Evolutionary conservation across 2,329 filamentous ascomycete species (phyloP).

Genomic region (Metarhizium album): DNA sequence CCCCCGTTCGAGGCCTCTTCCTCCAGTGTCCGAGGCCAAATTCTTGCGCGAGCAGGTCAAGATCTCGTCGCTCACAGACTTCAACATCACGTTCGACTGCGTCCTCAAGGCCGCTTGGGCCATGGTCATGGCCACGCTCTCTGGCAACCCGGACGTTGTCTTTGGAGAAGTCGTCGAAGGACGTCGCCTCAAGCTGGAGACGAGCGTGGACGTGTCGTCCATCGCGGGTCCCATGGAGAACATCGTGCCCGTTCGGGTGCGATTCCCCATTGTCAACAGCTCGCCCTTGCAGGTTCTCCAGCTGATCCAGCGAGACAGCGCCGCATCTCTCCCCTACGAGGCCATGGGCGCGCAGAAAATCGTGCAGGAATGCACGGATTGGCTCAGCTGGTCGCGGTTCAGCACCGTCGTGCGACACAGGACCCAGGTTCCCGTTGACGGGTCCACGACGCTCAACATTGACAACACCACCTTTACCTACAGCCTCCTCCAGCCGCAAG

Average conservation of each 20-base stretch:
- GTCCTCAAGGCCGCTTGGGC: conserved; percentile 50
- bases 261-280: conserved; percentile 30
- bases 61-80: conserved; percentile 28
- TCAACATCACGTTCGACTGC: conserved; percentile 38
- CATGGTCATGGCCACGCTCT: conserved; percentile 39
- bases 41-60: conserved; percentile 29
- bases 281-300: conserved; percentile 39
- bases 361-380: conserved; percentile 41
- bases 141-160: conserved; percentile 38
- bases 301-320: conserved; percentile 37
- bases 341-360: conserved; percentile 41
- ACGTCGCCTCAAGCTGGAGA: conserved; percentile 30
- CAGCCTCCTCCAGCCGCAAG: conserved; percentile 26
- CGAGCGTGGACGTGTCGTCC: conserved; percentile 43
- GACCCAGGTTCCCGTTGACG: conserved; percentile 17
- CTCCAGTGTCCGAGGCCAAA: conserved; percentile 26
- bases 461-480: conserved; percentile 35
- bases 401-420: conserved; percentile 45
- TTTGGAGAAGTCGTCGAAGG: conserved; percentile 45
- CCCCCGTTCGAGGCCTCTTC: conserved; percentile 29
- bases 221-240: conserved; percentile 38
- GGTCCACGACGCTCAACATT: conserved; percentile 32
- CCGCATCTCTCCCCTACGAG: conserved; percentile 36
- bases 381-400: conserved; percentile 43
- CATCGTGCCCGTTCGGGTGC: conserved; percentile 37